A percentile compares a stretch with the other conserved stretches of the same genome.
phyloP scores from a whole-genome alignment of 2,329 filamentous ascomycete species.

The Hypoxylon sp. region DNA sequence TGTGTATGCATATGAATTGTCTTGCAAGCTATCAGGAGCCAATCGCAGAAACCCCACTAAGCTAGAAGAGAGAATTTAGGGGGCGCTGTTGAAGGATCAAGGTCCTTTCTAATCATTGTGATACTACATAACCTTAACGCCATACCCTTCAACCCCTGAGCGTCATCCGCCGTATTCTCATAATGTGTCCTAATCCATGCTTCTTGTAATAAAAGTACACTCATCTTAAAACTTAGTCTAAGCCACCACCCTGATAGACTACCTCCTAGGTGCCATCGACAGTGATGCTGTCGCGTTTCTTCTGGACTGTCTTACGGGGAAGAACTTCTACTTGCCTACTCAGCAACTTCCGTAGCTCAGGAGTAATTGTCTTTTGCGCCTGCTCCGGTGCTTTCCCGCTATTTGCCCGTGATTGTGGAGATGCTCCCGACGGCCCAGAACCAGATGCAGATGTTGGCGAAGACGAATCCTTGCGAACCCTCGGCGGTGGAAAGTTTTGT shows the following conservation, averaged over 20 bases:
- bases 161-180: conserved; percentile 11
- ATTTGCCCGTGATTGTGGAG: conserved; percentile 34
- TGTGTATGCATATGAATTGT: not conserved
- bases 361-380: conserved; percentile 67
- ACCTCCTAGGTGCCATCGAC: conserved; percentile 42
- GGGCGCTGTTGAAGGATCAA: conserved; percentile 8
- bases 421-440: conserved; percentile 27
- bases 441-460: conserved; percentile 42
- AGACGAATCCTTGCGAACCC: conserved; percentile 47
- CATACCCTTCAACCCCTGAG: conserved; percentile 1
- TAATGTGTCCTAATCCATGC: conserved; percentile 12
- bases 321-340: conserved; percentile 58
- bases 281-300: conserved; percentile 48
- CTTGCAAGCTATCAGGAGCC: not conserved
- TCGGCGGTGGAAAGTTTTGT: conserved; percentile 80
- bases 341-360: conserved; percentile 69
- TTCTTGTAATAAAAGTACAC: conserved; percentile 28
- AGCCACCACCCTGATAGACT: conserved; percentile 23
- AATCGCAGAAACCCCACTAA: not conserved
- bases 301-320: conserved; percentile 49
- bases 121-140: conserved; percentile 23
- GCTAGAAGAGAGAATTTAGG: not conserved
- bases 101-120: not conserved
- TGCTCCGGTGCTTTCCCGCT: conserved; percentile 58
- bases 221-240: conserved; percentile 1